phyloP scores from a whole-genome alignment of 768 basidiomycete genomes.

The Boletus reticuloceps region DNA sequence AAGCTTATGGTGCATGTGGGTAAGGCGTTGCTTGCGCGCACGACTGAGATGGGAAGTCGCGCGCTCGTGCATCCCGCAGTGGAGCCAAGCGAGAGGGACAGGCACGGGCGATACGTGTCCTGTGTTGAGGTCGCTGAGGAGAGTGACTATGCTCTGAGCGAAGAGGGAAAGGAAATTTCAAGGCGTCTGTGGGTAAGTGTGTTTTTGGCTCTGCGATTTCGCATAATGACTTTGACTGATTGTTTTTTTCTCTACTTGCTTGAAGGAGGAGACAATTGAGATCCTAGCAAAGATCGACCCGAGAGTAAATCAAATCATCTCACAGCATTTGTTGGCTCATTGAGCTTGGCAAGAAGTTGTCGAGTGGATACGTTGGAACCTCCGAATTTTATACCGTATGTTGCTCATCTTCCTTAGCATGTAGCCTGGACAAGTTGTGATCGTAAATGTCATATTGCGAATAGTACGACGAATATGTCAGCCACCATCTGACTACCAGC shows the following conservation, averaged over 20 bases:
- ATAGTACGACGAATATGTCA: no score
- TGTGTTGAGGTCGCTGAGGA: conserved; percentile 26
- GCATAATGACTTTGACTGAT: conserved; percentile 1
- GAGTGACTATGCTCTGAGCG: conserved; percentile 32
- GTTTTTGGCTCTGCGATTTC: background rate
- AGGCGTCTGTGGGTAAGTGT: conserved; percentile 34
- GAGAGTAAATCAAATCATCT: conserved; percentile 26
- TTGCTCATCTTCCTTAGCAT: no score
- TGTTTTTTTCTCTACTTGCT: background rate
- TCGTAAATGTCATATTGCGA: background rate
- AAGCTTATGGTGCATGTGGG: background rate
- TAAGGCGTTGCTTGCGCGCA: conserved; percentile 28
- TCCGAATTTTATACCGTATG: background rate
- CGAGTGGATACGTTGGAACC: background rate
- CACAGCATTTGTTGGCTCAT: conserved; percentile 19
- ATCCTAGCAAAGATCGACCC: conserved; percentile 26
- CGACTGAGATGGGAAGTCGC: conserved; percentile 35
- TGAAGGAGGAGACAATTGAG: conserved; percentile 29
- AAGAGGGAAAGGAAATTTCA: conserved; percentile 29
- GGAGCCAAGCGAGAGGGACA: conserved; percentile 19
- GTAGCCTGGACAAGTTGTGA: no score
- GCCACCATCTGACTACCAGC: conserved; percentile 1
- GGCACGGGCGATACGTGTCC: conserved; percentile 32
- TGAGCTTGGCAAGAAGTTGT: background rate
- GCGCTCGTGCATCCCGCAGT: conserved; percentile 35